Evolutionary conservation across 2,329 filamentous ascomycete genomes (phyloP).

Genomic region (Neopestalotiopsis rosae): DNA sequence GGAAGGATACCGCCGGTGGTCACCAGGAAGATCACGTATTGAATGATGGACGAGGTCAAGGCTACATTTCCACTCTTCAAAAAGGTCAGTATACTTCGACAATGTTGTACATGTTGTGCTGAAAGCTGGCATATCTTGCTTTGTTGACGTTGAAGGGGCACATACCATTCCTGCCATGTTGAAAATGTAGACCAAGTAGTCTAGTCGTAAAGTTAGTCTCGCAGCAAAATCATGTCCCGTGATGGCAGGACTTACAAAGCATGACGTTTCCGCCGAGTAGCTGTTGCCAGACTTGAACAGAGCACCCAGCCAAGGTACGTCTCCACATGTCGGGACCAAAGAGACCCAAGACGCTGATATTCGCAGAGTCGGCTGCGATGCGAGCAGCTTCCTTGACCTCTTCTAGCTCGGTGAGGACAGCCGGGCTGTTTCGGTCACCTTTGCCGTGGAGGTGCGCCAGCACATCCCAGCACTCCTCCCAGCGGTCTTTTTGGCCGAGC

Average conservation of each 20-base stretch:
- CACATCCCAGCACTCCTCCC: conserved; percentile 37
- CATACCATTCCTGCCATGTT: conserved; percentile 59
- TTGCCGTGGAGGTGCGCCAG: conserved; percentile 24
- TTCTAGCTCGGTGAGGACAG: conserved; percentile 49
- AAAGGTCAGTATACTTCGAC: neutral
- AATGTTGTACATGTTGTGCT: neutral
- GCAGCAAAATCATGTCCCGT: neutral
- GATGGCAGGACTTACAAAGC: conserved; percentile 30
- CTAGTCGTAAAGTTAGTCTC: conserved; percentile 27
- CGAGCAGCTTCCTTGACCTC: conserved; percentile 40
- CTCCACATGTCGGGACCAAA: conserved; percentile 55
- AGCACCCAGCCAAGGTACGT: conserved; percentile 56
- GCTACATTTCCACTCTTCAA: conserved; percentile 31
- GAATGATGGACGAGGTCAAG: conserved; percentile 57
- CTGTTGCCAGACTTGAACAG: conserved; percentile 62
- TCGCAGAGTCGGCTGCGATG: conserved; percentile 42
- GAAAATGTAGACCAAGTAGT: conserved; percentile 69
- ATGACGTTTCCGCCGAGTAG: conserved; percentile 62
- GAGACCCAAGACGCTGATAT: conserved; percentile 46
- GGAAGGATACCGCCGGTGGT: conserved; percentile 56
- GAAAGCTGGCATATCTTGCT: neutral
- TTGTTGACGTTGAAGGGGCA: neutral
- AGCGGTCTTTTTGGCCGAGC: conserved; percentile 54
- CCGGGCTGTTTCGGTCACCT: conserved; percentile 43
- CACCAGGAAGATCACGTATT: conserved; percentile 61